Percentiles rank a stretch among this genome's conserved stretches.
Evolutionary conservation across 2,329 filamentous ascomycete species (phyloP).

Genomic region (Colletotrichum plurivorum): DNA sequence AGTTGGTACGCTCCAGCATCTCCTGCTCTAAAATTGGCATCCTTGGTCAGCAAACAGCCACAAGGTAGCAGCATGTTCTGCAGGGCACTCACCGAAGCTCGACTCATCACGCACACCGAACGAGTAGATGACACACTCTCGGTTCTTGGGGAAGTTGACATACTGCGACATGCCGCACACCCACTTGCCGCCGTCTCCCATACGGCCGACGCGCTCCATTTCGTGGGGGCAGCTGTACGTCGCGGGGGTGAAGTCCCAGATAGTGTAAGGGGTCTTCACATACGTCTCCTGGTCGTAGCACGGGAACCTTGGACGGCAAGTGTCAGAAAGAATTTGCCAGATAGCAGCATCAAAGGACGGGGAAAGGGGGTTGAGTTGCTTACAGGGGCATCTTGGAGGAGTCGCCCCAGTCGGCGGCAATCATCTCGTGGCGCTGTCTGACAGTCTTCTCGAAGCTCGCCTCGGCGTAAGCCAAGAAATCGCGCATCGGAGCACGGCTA

Average conservation of each 20-base stretch:
- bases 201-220: slow-evolving; percentile 54
- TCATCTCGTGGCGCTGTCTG: slow-evolving; percentile 47
- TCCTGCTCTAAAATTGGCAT: slow-evolving; percentile 47
- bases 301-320: slow-evolving; percentile 43
- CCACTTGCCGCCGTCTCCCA: slow-evolving; percentile 60
- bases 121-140: slow-evolving; percentile 53
- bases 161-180: slow-evolving; percentile 57
- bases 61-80: background rate
- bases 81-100: slow-evolving; percentile 48
- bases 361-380: background rate
- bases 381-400: slow-evolving; percentile 45
- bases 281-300: slow-evolving; percentile 39
- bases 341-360: background rate
- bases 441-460: slow-evolving; percentile 48
- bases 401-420: slow-evolving; percentile 43
- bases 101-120: slow-evolving; percentile 56
- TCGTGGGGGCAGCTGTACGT: slow-evolving; percentile 57
- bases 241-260: slow-evolving; percentile 58
- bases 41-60: slow-evolving; percentile 10
- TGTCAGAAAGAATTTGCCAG: background rate
- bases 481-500: slow-evolving; percentile 34
- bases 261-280: slow-evolving; percentile 48
- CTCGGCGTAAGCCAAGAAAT: slow-evolving; percentile 42
- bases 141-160: slow-evolving; percentile 44
- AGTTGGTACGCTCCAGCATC: slow-evolving; percentile 54